Conservation (phyloP, 176 grass and related monocot species). For the Oryza brachyantha region DNA sequence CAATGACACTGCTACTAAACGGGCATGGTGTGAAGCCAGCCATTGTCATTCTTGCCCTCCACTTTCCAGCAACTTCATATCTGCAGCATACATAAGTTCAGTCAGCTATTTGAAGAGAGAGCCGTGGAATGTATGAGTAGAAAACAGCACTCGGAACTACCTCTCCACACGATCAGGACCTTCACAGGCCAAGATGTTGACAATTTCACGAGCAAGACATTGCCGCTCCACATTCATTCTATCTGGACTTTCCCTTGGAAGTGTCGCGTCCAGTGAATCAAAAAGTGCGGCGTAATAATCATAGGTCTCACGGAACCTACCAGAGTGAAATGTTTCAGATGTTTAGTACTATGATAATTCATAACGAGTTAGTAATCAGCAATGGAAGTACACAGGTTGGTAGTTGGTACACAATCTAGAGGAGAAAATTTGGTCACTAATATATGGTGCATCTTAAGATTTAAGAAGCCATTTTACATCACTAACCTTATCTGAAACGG, state of each 20-base stretch:
- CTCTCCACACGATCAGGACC: conserved; percentile 96
- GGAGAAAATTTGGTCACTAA: neutral
- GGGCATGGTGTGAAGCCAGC: conserved; percentile 68
- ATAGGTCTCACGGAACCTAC: conserved; percentile 89
- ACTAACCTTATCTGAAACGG: conserved; percentile 87
- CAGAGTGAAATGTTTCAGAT: conserved; percentile 20
- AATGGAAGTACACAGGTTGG: neutral
- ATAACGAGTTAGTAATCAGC: neutral
- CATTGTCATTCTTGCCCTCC: conserved; percentile 94
- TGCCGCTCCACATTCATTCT: conserved; percentile 97
- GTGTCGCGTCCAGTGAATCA: conserved; percentile 86
- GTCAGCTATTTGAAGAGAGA: neutral
- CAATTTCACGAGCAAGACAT: conserved; percentile 94
- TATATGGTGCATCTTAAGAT: neutral
- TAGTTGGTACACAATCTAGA: neutral
- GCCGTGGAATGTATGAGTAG: neutral
- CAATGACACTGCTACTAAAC: conserved; percentile 60
- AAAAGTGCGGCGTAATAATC: conserved; percentile 95
- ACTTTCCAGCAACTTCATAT: conserved; percentile 94
- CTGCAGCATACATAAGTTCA: conserved; percentile 37
- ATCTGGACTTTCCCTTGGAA: conserved; percentile 83
- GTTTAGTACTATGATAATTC: conserved; percentile 5
- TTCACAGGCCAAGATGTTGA: conserved; percentile 95
- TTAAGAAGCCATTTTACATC: neutral
- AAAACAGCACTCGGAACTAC: conserved; percentile 36